These are phyloP conservation scores for Coemansia brasiliensis DNA, from an alignment of 192 early-diverging fungal species.

Conservation along the genomic window DNA sequence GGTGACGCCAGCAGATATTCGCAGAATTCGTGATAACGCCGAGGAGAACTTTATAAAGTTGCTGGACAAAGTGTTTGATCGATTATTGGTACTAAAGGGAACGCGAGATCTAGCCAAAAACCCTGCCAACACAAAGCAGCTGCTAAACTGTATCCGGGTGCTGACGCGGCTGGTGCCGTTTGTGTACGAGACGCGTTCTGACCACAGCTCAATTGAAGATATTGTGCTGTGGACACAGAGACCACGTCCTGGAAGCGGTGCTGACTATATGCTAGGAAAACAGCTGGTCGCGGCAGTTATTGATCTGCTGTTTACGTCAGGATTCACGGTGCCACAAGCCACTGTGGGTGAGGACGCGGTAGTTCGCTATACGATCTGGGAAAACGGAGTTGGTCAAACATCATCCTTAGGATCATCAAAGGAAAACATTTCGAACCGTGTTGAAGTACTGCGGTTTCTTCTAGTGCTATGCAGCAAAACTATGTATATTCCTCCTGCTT, in stretches of 20 bases:
- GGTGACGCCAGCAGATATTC: slow-evolving; percentile 79
- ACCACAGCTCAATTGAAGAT: slow-evolving; percentile 32
- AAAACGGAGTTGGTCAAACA: slow-evolving; percentile 73
- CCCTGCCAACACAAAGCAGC: slow-evolving; percentile 60
- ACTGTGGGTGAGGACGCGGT: slow-evolving; percentile 48
- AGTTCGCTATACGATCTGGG: slow-evolving; percentile 73
- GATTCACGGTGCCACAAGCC: slow-evolving; percentile 66
- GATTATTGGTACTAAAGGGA: slow-evolving; percentile 54
- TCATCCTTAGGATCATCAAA: slow-evolving; percentile 65
- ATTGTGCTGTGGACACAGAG: slow-evolving; percentile 49
- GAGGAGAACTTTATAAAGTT: slow-evolving; percentile 77
- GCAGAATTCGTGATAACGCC: slow-evolving; percentile 71
- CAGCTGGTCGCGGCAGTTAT: slow-evolving; percentile 56
- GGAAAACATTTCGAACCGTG: slow-evolving; percentile 71
- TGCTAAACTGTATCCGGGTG: slow-evolving; percentile 80
- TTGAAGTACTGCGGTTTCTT: slow-evolving; percentile 77
- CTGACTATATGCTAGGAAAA: slow-evolving; percentile 52
- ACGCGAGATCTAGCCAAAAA: slow-evolving; percentile 54
- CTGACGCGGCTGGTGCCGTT: slow-evolving; percentile 84
- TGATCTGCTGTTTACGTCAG: slow-evolving; percentile 66
- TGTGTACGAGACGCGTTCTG: slow-evolving; percentile 65
- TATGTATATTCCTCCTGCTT: slow-evolving; percentile 68
- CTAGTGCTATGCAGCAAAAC: slow-evolving; percentile 75
- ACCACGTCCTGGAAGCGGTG: slow-evolving; percentile 43
- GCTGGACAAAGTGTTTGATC: slow-evolving; percentile 69